Evolutionary conservation across 352 stramenopile species (phyloP).

Genomic region (Nothophytophthora sp.): DNA sequence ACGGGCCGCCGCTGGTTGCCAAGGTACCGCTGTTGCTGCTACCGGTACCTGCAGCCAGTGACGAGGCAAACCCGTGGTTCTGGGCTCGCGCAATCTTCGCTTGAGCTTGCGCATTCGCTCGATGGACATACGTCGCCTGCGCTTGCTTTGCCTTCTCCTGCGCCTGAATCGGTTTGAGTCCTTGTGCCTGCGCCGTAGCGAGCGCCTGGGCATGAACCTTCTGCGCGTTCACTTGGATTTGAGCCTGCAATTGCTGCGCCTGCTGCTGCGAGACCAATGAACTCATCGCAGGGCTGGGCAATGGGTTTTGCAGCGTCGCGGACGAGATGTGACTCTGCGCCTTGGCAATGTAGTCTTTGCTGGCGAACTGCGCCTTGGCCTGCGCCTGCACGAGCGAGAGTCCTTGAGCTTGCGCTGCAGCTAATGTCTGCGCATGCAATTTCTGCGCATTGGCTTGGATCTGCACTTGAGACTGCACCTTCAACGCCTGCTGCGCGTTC

Average conservation of each 20-base stretch:
- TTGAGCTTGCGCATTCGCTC: conserved; percentile 86
- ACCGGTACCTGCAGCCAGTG: conserved; percentile 30
- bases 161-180: conserved; percentile 83
- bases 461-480: conserved; percentile 87
- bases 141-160: conserved; percentile 92
- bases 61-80: conserved; percentile 48
- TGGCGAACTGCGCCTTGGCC: conserved; percentile 84
- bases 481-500: conserved; percentile 79
- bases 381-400: conserved; percentile 86
- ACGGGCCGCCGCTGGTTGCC: conserved; percentile 32
- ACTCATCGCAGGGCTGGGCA: conserved; percentile 52
- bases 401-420: conserved; percentile 81
- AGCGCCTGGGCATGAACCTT: conserved; percentile 90
- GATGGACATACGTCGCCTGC: conserved; percentile 85
- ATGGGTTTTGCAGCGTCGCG: conserved; percentile 46
- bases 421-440: conserved; percentile 82
- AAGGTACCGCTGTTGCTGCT: conserved; percentile 12
- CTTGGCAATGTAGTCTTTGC: conserved; percentile 91
- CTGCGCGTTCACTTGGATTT: conserved; percentile 90
- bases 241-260: conserved; percentile 82
- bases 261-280: conserved; percentile 77
- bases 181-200: conserved; percentile 81
- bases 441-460: conserved; percentile 91
- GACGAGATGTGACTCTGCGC: conserved; percentile 83
- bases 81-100: conserved; percentile 84